Conservation (phyloP, 2,329 filamentous ascomycete genomes). For the Talaromyces islandicus region DNA sequence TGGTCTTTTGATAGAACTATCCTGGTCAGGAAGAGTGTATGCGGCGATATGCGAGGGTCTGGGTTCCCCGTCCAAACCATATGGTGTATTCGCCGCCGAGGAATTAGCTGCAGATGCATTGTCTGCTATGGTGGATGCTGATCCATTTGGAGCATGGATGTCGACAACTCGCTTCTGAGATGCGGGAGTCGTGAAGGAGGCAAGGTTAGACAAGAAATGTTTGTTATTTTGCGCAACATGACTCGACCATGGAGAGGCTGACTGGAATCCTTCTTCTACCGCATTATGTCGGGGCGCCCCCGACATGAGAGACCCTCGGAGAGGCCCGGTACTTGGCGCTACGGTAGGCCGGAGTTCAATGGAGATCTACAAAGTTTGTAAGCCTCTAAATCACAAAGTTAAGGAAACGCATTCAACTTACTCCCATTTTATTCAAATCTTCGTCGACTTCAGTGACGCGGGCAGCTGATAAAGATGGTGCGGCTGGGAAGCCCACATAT, state of each 20-base stretch:
- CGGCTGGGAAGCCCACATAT: constrained; percentile 91
- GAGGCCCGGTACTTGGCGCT: constrained; percentile 1
- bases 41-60: constrained; percentile 18
- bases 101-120: constrained; percentile 36
- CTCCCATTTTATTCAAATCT: constrained; percentile 83
- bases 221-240: constrained; percentile 56
- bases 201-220: constrained; percentile 19
- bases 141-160: constrained; percentile 37
- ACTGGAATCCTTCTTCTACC: constrained; percentile 79
- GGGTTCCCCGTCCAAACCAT: constrained; percentile 31
- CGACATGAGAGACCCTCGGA: constrained; percentile 15
- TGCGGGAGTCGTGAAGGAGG: constrained; percentile 36
- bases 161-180: constrained; percentile 40
- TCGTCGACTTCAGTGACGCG: constrained; percentile 71
- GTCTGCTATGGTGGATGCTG: constrained; percentile 43
- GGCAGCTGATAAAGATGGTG: constrained; percentile 73
- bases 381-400: background rate
- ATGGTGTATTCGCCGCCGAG: constrained; percentile 39
- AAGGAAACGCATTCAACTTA: constrained; percentile 44
- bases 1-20: constrained; percentile 20
- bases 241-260: constrained; percentile 80
- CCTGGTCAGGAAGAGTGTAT: constrained; percentile 27
- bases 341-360: constrained; percentile 9
- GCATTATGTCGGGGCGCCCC: constrained; percentile 36
- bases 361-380: constrained; percentile 5